Conservation (phyloP, 1,284 basidiomycete species). For the Gastroboletus turbinatus region DNA sequence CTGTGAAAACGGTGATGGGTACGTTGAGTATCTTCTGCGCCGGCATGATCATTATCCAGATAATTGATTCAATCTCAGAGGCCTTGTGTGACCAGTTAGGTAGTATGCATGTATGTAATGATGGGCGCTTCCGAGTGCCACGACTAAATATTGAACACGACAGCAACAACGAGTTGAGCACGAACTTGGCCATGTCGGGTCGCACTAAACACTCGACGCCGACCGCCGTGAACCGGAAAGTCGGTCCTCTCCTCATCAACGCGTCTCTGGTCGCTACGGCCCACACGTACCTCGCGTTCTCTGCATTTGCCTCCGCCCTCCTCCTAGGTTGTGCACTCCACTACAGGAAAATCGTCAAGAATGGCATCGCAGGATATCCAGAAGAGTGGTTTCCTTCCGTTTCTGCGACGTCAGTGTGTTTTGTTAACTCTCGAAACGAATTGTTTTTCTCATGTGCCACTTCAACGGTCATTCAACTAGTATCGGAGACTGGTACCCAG, state of each 20-base stretch:
- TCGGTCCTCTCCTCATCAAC: constrained; percentile 35
- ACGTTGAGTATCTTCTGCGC: constrained; percentile 38
- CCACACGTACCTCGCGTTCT: constrained; percentile 71
- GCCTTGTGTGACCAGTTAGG: background rate
- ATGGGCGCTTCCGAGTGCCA: background rate
- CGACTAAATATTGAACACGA: background rate
- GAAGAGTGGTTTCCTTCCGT: constrained; percentile 94
- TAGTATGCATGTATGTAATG: background rate
- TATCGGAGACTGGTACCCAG: constrained; percentile 91
- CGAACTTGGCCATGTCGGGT: constrained; percentile 20
- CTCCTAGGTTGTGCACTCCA: constrained; percentile 69
- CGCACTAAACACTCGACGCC: constrained; percentile 11
- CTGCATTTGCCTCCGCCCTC: constrained; percentile 75
- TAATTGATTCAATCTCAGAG: background rate
- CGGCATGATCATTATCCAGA: constrained; percentile 39
- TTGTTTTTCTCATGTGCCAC: background rate
- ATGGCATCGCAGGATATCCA: constrained; percentile 82
- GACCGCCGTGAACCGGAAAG: constrained; percentile 6
- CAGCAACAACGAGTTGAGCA: background rate
- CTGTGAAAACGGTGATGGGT: constrained; percentile 85
- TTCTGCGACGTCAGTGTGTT: constrained; percentile 76
- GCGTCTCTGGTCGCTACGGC: constrained; percentile 57
- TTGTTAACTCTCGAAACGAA: background rate
- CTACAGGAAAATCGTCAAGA: constrained; percentile 88
- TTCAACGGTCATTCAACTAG: constrained; percentile 47